phyloP scores from a whole-genome alignment of 768 basidiomycete species.

The Russula olivacea region DNA sequence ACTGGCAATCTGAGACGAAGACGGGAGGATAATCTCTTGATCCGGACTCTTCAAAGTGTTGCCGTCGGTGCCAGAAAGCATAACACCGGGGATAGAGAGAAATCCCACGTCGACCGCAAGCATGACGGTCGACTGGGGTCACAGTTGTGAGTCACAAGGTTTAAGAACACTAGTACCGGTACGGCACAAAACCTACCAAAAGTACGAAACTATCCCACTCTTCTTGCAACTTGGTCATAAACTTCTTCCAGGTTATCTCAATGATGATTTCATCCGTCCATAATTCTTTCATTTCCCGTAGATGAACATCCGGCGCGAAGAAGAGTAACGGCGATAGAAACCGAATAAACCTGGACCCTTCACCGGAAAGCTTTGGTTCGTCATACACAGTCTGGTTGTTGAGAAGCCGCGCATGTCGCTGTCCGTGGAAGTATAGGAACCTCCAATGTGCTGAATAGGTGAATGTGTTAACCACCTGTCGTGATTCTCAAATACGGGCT shows the following conservation, averaged over 20 bases:
- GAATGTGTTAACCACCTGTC: background rate
- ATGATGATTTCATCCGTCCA: slow-evolving; percentile 13
- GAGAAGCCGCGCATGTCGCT: slow-evolving; percentile 3
- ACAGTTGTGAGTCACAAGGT: too few species aligned
- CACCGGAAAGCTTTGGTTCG: background rate
- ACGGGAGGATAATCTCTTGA: slow-evolving; percentile 25
- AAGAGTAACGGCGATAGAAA: slow-evolving; percentile 10
- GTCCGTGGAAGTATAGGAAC: slow-evolving; percentile 18
- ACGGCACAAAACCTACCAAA: background rate
- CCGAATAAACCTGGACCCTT: slow-evolving; percentile 5
- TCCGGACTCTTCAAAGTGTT: background rate
- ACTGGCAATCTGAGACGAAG: slow-evolving; percentile 44
- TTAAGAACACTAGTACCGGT: background rate
- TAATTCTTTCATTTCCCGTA: slow-evolving; percentile 6
- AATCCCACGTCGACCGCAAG: slow-evolving; percentile 33
- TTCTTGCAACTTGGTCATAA: slow-evolving; percentile 2
- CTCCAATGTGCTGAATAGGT: slow-evolving; percentile 13
- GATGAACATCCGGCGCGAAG: slow-evolving; percentile 13
- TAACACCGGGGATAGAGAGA: slow-evolving; percentile 33
- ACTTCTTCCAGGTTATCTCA: slow-evolving; percentile 4
- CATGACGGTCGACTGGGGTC: slow-evolving; percentile 31
- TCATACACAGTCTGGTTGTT: background rate
- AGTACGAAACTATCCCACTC: slow-evolving; percentile 15
- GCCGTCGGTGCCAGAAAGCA: background rate
- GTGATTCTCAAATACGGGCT: background rate